phyloP scores from a whole-genome alignment of 306 rosid species.

The Senna siamea region DNA sequence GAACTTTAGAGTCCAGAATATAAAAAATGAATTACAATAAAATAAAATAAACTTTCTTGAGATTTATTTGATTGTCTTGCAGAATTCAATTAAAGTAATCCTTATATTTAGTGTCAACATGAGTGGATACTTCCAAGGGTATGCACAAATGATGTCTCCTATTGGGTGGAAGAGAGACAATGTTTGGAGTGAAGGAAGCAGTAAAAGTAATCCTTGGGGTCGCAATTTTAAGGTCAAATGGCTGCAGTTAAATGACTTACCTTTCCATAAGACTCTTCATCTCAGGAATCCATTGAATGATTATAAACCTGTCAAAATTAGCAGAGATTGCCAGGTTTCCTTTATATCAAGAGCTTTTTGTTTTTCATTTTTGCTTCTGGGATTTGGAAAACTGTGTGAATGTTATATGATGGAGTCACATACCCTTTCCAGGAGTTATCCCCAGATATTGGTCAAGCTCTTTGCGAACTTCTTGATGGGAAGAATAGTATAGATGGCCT shows the following conservation, averaged over 20 bases:
- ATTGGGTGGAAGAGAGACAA: conserved; percentile 76
- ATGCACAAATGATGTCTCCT: conserved; percentile 80
- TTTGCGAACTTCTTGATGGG: conserved; percentile 78
- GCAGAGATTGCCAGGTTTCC: conserved; percentile 84
- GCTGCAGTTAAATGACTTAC: conserved; percentile 68
- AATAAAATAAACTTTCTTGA: conserved; percentile 30
- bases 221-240: conserved; percentile 80
- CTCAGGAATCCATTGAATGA: conserved; percentile 85
- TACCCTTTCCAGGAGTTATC: conserved; percentile 67
- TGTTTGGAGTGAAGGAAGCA: conserved; percentile 72
- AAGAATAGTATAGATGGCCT: conserved; percentile 38
- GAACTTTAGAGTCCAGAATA: background rate
- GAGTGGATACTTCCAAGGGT: conserved; percentile 92
- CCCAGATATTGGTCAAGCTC: conserved; percentile 76
- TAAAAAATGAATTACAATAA: background rate
- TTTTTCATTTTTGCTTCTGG: background rate
- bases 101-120: conserved; percentile 82
- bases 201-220: conserved; percentile 81
- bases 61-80: conserved; percentile 58
- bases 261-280: conserved; percentile 79
- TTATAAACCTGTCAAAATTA: conserved; percentile 85
- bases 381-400: conserved; percentile 21
- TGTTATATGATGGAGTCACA: conserved; percentile 34
- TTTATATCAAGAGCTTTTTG: conserved; percentile 14
- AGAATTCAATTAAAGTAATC: conserved; percentile 71